phyloP scores from a whole-genome alignment of 768 basidiomycete genomes.

The Leucocoprinus leucothites region DNA sequence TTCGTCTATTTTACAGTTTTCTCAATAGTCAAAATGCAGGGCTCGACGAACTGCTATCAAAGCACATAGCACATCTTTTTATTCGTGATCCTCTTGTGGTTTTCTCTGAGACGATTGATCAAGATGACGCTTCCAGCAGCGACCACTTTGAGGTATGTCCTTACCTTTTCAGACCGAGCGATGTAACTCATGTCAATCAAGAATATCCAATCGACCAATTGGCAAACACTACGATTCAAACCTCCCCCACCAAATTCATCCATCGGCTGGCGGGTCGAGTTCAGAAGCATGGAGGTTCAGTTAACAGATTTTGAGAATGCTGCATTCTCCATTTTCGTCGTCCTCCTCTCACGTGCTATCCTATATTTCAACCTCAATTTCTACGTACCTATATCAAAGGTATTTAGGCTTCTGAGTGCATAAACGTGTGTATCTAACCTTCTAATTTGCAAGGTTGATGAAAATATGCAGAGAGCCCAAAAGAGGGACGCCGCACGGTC shows the following conservation, averaged over 20 bases:
- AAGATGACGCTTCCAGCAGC: constrained; percentile 82
- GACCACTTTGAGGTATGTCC: constrained; percentile 90
- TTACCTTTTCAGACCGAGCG: neutral
- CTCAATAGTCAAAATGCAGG: constrained; percentile 39
- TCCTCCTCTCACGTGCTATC: constrained; percentile 91
- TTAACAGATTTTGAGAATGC: constrained; percentile 99
- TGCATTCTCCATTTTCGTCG: constrained; percentile 92
- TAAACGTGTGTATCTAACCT: neutral
- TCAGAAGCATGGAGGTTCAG: constrained; percentile 98
- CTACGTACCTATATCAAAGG: constrained; percentile 97
- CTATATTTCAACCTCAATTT: constrained; percentile 89
- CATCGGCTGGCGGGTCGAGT: constrained; percentile 98
- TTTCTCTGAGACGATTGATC: constrained; percentile 90
- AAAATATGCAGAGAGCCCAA: constrained; percentile 94
- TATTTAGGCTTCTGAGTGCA: constrained; percentile 20
- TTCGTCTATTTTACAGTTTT: neutral
- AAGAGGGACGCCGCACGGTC: constrained; percentile 68
- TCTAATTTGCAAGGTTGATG: constrained; percentile 69
- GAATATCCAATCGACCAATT: constrained; percentile 99
- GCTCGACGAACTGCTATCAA: constrained; percentile 82
- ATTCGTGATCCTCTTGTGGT: constrained; percentile 96
- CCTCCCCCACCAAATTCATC: constrained; percentile 90
- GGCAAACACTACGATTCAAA: constrained; percentile 99
- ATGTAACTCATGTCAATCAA: constrained; percentile 26
- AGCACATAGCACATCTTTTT: constrained; percentile 92